Evolutionary conservation across 2,329 filamentous ascomycete genomes (phyloP).

Genomic region (Fusarium sp.): DNA sequence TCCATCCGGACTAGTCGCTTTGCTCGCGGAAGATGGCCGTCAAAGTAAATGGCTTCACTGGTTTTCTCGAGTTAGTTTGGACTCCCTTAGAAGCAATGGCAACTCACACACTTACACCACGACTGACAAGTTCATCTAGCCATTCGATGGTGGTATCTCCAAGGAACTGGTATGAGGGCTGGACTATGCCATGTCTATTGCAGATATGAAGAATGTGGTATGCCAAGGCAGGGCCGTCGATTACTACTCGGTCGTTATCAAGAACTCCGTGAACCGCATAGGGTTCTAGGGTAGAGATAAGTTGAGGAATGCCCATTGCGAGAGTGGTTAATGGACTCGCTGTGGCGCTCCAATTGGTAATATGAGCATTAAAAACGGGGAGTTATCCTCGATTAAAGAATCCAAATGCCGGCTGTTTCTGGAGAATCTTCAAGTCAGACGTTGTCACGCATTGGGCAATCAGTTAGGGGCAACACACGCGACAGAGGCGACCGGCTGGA

Average conservation of each 20-base stretch:
- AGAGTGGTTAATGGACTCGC: not conserved
- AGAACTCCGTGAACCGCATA: conserved; percentile 60
- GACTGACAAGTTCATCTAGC: conserved; percentile 67
- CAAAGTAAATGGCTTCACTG: conserved; percentile 79
- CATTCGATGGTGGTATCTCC: conserved; percentile 69
- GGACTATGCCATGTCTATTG: conserved; percentile 59
- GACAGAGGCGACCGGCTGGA: not conserved
- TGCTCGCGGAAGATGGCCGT: conserved; percentile 77
- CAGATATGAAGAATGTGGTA: conserved; percentile 75
- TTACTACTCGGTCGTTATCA: conserved; percentile 56
- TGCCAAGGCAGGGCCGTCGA: conserved; percentile 84
- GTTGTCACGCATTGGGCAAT: not conserved
- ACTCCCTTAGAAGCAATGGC: not conserved
- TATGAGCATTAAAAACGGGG: not conserved
- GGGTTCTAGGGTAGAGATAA: conserved; percentile 63
- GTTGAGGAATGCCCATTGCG: conserved; percentile 69
- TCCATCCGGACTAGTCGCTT: conserved; percentile 73
- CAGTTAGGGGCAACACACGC: not conserved
- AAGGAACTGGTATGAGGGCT: conserved; percentile 72
- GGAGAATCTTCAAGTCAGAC: not conserved
- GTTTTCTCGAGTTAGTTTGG: conserved; percentile 5
- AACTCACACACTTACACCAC: conserved; percentile 71
- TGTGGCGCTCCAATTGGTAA: not conserved
- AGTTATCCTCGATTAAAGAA: not conserved
- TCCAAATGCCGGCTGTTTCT: not conserved